These are phyloP conservation scores for Rasamsonia emersonii DNA, from an alignment of 2,329 filamentous ascomycete species.

Conservation along the genomic window DNA sequence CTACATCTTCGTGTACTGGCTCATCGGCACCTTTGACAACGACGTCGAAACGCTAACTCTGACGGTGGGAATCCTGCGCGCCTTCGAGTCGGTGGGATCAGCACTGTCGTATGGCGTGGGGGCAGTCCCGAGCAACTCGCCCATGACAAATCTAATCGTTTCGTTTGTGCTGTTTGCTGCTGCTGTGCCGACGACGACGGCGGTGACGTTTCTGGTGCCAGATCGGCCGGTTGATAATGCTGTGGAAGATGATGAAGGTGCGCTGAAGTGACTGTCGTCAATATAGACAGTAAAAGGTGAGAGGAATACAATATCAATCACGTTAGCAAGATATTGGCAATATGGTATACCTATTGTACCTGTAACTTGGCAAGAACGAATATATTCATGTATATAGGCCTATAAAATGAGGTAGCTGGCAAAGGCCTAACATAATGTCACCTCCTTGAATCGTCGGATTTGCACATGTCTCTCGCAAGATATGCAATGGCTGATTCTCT, in stretches of 20 bases:
- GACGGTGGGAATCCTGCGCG: background rate
- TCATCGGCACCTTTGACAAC: background rate
- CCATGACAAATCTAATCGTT: slow-evolving; percentile 2
- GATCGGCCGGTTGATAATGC: slow-evolving; percentile 4
- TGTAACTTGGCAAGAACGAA: no score
- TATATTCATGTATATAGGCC: no score
- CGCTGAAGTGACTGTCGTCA: no score
- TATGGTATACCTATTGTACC: no score
- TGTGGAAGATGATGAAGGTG: background rate
- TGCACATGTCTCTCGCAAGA: no score
- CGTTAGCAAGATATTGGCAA: no score
- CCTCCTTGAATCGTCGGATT: no score
- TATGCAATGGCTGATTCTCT: no score
- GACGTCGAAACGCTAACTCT: background rate
- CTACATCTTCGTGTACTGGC: slow-evolving; percentile 15
- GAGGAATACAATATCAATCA: no score
- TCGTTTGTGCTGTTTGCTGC: background rate
- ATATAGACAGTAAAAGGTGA: no score
- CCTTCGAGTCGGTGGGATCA: background rate
- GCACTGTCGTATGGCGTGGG: slow-evolving; percentile 2
- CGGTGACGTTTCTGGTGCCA: slow-evolving; percentile 7
- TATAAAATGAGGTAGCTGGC: no score
- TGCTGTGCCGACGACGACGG: slow-evolving; percentile 5
- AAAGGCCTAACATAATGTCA: no score
- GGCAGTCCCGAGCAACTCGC: background rate